Base-by-base conservation (phyloP, 176 grass and related monocot species). In the Leersia perrieri region DNA sequence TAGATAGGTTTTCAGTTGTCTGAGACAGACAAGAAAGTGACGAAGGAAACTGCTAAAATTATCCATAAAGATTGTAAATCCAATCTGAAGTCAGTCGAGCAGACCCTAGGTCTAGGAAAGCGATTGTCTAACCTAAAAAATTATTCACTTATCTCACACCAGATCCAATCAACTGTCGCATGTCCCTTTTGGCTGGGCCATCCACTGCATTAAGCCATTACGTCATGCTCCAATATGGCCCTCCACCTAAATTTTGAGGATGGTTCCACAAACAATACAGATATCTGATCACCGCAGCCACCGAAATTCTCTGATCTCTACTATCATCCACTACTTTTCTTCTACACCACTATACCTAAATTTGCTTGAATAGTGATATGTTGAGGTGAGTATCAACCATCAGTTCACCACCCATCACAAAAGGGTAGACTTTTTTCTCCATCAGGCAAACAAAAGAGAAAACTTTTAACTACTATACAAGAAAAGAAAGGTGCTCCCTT, bases 181-280 rank as follows among this genome's bases (percentile, higher is more conserved):
- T 53, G 42, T 70, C 53, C 26, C 42, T 89, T 84, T 75, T 42
- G 63, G 66, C 64, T 42, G 72, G 87, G 71, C 57, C 72, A 65
- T 66, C 77, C 71, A 27, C 29, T 58, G 66, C 77, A 66, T 80
- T 64, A 70, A 41, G 33, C 70, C 77, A 63, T 40, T 65, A 57
- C 57, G 27, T 76, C 77, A 63, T 53, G 49, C 32, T 81, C 75
- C 45, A 36, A 60, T 58, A 65, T 85, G 77, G 80, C 72, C 65
- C 42, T 82, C 87, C 77, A 77, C 83, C 87, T 76, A 81, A 64
- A 85, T 70, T 73, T 84, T 38, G 45, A 18, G 29, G 36, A 38
- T 53, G 23, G 39, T 65, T 88, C 81, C 51, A 79, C 68, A 79
- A 79, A 67, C 47, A 74, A 53, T 38, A 44, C 28, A 15, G 23